A percentile compares a stretch with the other conserved stretches of the same genome.
Conservation (phyloP, 805 yeast species). For the Barnettozyma pratensis region DNA sequence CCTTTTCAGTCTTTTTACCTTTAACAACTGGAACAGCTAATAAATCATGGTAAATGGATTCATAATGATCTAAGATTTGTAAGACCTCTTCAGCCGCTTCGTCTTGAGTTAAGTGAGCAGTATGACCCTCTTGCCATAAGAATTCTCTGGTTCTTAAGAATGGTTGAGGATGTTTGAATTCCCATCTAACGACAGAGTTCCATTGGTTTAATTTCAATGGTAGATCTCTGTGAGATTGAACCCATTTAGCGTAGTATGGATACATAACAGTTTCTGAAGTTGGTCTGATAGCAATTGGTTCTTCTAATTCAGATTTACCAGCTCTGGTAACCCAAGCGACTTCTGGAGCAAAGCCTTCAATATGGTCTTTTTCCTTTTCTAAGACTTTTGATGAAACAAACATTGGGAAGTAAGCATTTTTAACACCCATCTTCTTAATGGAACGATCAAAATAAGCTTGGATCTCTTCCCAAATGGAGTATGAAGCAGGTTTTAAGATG, state of each 20-base stretch:
- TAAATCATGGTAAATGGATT: conserved; percentile 79
- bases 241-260: conserved; percentile 99
- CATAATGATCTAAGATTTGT: conserved; percentile 82
- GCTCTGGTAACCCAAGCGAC: conserved; percentile 99
- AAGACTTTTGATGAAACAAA: conserved; percentile 89
- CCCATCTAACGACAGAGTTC: conserved; percentile 99
- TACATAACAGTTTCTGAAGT: conserved; percentile 99
- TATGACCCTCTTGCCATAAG: conserved; percentile 99
- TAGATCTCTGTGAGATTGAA: conserved; percentile 95
- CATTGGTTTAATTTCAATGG: conserved; percentile 97
- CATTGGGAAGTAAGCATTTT: conserved; percentile 97
- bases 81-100: conserved; percentile 81
- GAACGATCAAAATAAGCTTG: conserved; percentile 78
- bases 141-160: conserved; percentile 98
- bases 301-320: conserved; percentile 90
- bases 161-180: conserved; percentile 99
- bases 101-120: conserved; percentile 83
- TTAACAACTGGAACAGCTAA: conserved; percentile 96
- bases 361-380: conserved; percentile 97
- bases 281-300: conserved; percentile 98
- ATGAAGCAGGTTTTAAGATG: conserved; percentile 94
- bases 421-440: conserved; percentile 87
- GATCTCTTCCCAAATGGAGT: conserved; percentile 89
- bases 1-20: conserved; percentile 95
- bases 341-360: conserved; percentile 99